Conservation (phyloP, 2,329 filamentous ascomycete species). For the Diaporthe velutina region DNA sequence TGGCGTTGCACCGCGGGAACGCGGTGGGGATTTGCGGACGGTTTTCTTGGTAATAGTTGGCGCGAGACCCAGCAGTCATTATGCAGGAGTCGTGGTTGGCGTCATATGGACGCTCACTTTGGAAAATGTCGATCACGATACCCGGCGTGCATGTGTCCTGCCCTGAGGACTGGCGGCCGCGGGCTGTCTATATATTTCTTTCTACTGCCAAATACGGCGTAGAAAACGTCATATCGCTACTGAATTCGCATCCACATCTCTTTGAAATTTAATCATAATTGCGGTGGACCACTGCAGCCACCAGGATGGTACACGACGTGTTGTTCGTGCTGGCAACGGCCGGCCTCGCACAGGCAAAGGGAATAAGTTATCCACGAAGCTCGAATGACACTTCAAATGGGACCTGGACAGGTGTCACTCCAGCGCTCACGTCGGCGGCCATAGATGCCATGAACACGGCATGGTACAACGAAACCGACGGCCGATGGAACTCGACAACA, state of each 20-base stretch:
- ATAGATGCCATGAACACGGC: constrained; percentile 52
- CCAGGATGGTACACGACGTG: not conserved
- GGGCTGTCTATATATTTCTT: constrained; percentile 1
- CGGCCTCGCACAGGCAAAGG: not conserved
- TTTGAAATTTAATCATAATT: not conserved
- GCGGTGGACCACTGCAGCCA: not conserved
- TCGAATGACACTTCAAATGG: not conserved
- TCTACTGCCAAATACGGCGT: not conserved
- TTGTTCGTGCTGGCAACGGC: constrained; percentile 9
- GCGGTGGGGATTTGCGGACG: not conserved
- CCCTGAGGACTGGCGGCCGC: not conserved
- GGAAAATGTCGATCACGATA: constrained; percentile 9
- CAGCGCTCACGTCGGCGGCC: constrained; percentile 38
- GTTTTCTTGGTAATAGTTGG: constrained; percentile 7
- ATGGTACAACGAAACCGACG: constrained; percentile 50
- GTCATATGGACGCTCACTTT: not conserved
- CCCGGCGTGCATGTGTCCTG: constrained; percentile 13
- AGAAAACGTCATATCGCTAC: not conserved
- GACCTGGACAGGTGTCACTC: constrained; percentile 26
- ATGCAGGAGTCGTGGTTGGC: constrained; percentile 1
- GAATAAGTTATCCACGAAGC: not conserved
- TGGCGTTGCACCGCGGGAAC: not conserved
- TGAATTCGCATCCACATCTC: not conserved
- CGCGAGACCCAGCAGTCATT: constrained; percentile 6
- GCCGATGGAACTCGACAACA: constrained; percentile 50